A percentile compares a stretch with the other conserved stretches of the same genome.
Evolutionary conservation across 495 filamentous ascomycete species (phyloP).

Genomic region (Bombardia bombarda): DNA sequence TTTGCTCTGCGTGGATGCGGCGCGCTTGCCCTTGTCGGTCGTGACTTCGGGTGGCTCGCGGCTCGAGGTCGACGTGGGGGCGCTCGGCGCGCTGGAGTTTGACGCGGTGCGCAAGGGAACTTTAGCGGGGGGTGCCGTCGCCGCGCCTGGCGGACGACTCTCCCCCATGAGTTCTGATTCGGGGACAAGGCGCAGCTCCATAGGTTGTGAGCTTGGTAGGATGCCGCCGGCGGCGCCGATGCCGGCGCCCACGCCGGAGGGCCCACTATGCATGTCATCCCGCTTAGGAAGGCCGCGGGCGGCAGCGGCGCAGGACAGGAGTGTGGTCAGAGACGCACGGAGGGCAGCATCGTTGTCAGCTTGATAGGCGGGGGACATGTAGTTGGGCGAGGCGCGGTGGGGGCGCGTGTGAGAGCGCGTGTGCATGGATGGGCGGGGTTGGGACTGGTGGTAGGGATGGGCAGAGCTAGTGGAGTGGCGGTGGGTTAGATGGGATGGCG

Average conservation of each 20-base stretch:
- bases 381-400: slow-evolving; percentile 45
- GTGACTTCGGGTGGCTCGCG: slow-evolving; percentile 39
- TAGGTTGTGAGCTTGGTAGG: slow-evolving; percentile 40
- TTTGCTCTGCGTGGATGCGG: slow-evolving; percentile 30
- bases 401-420: slow-evolving; percentile 30
- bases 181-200: slow-evolving; percentile 59
- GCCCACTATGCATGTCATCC: slow-evolving; percentile 24
- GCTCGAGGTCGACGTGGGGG: slow-evolving; percentile 21
- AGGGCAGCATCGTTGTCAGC: slow-evolving; percentile 90
- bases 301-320: slow-evolving; percentile 88
- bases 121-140: slow-evolving; percentile 9
- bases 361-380: slow-evolving; percentile 68
- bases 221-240: slow-evolving; percentile 23
- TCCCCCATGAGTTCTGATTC: slow-evolving; percentile 61
- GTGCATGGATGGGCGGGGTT: slow-evolving; percentile 31
- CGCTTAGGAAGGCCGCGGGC: slow-evolving; percentile 72
- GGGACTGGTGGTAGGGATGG: slow-evolving; percentile 31
- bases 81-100: slow-evolving; percentile 25
- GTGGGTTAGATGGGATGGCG: slow-evolving; percentile 51
- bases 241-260: slow-evolving; percentile 8
- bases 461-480: slow-evolving; percentile 39
- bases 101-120: slow-evolving; percentile 21
- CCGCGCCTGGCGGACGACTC: slow-evolving; percentile 15
- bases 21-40: slow-evolving; percentile 45
- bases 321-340: slow-evolving; percentile 82